phyloP scores from a whole-genome alignment of 768 basidiomycete genomes.

The Pulveroboletus sp. region DNA sequence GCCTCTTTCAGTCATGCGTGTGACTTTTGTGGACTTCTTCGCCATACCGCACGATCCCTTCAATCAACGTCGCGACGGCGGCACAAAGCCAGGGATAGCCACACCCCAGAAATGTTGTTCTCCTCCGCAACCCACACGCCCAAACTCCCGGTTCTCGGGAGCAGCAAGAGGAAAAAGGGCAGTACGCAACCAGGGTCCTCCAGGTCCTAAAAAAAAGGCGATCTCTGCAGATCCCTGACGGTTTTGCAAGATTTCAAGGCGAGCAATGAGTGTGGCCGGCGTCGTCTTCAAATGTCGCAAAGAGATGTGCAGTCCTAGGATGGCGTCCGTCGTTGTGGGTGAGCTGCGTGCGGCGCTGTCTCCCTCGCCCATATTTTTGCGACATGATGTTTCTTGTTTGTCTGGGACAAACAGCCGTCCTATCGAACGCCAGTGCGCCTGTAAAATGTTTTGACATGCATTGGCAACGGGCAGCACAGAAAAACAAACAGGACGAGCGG shows the following conservation, averaged over 20 bases:
- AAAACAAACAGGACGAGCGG: slow-evolving; percentile 1
- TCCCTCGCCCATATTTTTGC: slow-evolving; percentile 30
- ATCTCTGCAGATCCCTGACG: slow-evolving; percentile 64
- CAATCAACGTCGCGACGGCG: slow-evolving; percentile 4
- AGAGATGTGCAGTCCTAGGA: slow-evolving; percentile 8
- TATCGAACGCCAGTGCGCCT: no score
- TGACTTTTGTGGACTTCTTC: slow-evolving; percentile 18
- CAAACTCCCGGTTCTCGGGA: neutral
- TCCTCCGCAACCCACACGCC: neutral
- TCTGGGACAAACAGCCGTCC: slow-evolving; percentile 26
- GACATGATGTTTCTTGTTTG: slow-evolving; percentile 35
- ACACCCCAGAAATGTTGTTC: neutral
- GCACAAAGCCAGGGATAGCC: neutral
- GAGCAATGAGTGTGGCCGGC: neutral
- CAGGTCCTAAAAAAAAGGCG: slow-evolving; percentile 26
- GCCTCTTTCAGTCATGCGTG: neutral
- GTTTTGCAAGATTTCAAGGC: slow-evolving; percentile 62
- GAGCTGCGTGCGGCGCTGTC: slow-evolving; percentile 22
- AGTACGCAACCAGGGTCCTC: neutral
- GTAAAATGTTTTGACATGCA: neutral
- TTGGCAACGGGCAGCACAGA: neutral
- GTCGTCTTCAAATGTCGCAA: slow-evolving; percentile 3
- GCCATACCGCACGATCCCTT: slow-evolving; percentile 11
- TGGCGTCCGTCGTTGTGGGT: slow-evolving; percentile 16
- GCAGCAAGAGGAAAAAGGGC: slow-evolving; percentile 1